Base-by-base conservation (phyloP, 305 asterid species). In the Fraxinus sp. region DNA sequence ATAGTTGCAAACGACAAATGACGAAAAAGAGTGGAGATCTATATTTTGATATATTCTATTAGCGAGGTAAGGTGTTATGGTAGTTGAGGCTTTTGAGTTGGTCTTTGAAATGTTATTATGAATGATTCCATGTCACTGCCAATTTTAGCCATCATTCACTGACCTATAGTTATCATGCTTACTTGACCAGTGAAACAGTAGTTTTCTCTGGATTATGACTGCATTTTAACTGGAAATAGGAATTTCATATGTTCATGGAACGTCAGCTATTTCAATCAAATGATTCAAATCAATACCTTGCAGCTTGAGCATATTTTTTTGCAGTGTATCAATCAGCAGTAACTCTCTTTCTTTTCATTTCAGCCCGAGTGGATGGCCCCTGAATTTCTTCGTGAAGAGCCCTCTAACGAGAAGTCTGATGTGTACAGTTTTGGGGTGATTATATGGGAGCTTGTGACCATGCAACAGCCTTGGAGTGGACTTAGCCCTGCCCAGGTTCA, bases 311-410 rank as follows among this genome's bases (percentile, higher is more conserved):
- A 22, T 84, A 74, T 80, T 75, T 64, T 72, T 62, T 59, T 44
- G 49, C 70, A 77, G 71, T 77, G 81, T 82, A 78, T 84, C 84
- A 59, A 77, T 80, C 85, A 72, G 74, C 84, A 76, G 80, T 88
- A 83, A 90, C 81, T 76, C 86, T 84, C 81, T 83, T 81, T 52
- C 85, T 86, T 87, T 79, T 84, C 64, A 64, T 90, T 88, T 90
- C 95, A 94, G 98, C 98, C 98, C 0, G 98, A 94, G 87, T 94
- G 98, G 98, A 93, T 94, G 98, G 98, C 98, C 74, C 98, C 97
- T 0, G 98, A 94, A 85, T 93, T 94, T 84, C 97, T 94, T 76
- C 97, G 98, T 18, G 98, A 97, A 72, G 98, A 93, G 88, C 97
- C 98, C 80, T 92, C 98, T 52, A 85, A 93, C 35, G 98, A 94